Percentiles rank a stretch among this genome's conserved stretches.
These are phyloP conservation scores for Neonectria sp. DNA, from an alignment of 2,329 filamentous ascomycete genomes.

Conservation along the genomic window DNA sequence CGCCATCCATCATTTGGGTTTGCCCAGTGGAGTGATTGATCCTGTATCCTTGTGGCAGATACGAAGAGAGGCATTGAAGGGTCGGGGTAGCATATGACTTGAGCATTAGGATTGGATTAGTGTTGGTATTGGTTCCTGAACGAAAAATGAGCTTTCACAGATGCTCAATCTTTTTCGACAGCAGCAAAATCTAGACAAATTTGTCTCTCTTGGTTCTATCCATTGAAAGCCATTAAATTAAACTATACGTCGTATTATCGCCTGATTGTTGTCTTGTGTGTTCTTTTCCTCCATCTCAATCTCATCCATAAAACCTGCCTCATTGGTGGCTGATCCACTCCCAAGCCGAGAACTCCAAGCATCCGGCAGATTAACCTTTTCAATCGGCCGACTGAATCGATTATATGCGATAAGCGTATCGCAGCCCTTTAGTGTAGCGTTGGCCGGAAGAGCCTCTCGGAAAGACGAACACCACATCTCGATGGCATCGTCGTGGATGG, in stretches of 20 bases:
- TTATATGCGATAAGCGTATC: slow-evolving; percentile 30
- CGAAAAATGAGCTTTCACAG: no score
- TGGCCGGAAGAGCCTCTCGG: slow-evolving; percentile 13
- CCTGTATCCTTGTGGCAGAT: slow-evolving; percentile 1
- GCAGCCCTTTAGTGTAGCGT: background rate
- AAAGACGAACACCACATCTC: slow-evolving; percentile 15
- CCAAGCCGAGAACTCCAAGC: background rate
- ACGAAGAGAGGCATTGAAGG: background rate
- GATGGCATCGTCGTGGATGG: slow-evolving; percentile 49
- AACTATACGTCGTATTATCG: background rate
- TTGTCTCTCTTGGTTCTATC: background rate
- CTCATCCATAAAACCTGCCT: background rate
- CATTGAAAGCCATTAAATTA: background rate
- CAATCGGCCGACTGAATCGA: slow-evolving; percentile 29
- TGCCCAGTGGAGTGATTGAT: slow-evolving; percentile 6
- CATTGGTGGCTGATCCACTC: background rate
- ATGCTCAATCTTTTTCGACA: no score
- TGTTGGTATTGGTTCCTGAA: no score
- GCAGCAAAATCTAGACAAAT: no score
- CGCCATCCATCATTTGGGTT: slow-evolving; percentile 1
- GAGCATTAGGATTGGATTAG: no score
- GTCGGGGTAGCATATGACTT: no score
- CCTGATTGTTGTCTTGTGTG: background rate
- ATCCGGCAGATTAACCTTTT: slow-evolving; percentile 14
- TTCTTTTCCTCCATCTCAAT: slow-evolving; percentile 3